Conservation (phyloP, 352 stramenopile species). For the Phytophthora uliginosa region DNA sequence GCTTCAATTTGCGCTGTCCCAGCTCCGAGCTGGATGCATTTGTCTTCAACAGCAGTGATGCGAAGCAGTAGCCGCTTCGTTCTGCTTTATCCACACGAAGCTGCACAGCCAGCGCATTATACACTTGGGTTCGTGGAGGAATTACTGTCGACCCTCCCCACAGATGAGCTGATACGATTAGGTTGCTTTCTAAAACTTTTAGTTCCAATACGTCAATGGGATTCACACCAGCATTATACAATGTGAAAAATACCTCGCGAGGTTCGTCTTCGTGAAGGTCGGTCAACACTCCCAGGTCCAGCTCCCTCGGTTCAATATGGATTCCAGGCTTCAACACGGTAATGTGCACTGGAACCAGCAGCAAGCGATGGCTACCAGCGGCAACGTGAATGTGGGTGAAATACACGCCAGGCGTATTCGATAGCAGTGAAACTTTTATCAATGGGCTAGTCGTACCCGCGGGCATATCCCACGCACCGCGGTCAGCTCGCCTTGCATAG, state of each 20-base stretch:
- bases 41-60: conserved; percentile 47
- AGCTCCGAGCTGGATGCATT: conserved; percentile 43
- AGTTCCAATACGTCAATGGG: conserved; percentile 54
- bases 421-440: conserved; percentile 46
- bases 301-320: conserved; percentile 43
- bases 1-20: conserved; percentile 30
- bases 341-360: conserved; percentile 49
- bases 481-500: conserved; percentile 24
- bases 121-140: conserved; percentile 44
- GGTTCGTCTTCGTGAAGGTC: conserved; percentile 32
- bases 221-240: conserved; percentile 53
- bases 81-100: conserved; percentile 29
- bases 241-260: conserved; percentile 39
- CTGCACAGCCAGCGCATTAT: conserved; percentile 43
- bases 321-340: conserved; percentile 50
- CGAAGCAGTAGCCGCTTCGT: conserved; percentile 23
- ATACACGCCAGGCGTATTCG: conserved; percentile 34
- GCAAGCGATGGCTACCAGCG: conserved; percentile 15
- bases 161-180: conserved; percentile 45
- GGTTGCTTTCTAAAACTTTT: conserved; percentile 35
- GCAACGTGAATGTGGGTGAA: conserved; percentile 52
- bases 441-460: conserved; percentile 43
- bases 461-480: conserved; percentile 52
- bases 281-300: conserved; percentile 52
- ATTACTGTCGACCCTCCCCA: conserved; percentile 42